Evolutionary conservation across 1,284 basidiomycete species (phyloP).

Genomic region (Dichomitus squalens): DNA sequence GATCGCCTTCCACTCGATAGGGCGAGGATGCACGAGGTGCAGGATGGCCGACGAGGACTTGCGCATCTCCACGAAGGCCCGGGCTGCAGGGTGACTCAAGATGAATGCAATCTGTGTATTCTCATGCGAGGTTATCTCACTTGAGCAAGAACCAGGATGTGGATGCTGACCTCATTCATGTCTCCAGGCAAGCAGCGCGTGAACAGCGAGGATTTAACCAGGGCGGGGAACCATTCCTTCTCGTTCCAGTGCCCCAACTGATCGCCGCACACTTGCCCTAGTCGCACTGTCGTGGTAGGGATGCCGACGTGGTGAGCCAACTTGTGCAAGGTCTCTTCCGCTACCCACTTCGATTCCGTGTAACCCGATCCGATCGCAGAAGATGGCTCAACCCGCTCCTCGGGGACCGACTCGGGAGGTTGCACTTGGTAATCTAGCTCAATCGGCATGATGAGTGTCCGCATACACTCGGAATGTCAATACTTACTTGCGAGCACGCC

Average conservation of each 20-base stretch:
- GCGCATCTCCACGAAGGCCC: conserved; percentile 25
- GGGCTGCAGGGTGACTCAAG: conserved; percentile 23
- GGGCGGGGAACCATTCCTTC: conserved; percentile 46
- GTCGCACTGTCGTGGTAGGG: conserved; percentile 35
- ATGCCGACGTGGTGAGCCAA: conserved; percentile 25
- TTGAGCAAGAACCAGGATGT: neutral
- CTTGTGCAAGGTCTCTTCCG: conserved; percentile 32
- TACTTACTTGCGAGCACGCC: conserved; percentile 28
- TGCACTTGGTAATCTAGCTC: neutral
- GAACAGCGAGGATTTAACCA: conserved; percentile 37
- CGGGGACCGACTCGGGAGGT: conserved; percentile 1
- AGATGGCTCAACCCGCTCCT: conserved; percentile 16
- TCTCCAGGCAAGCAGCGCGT: conserved; percentile 31
- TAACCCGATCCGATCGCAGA: conserved; percentile 39
- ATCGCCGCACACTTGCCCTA: conserved; percentile 46
- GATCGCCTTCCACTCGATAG: conserved; percentile 21
- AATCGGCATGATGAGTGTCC: neutral
- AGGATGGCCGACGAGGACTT: conserved; percentile 15
- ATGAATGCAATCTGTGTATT: conserved; percentile 25
- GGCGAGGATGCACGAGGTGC: conserved; percentile 31
- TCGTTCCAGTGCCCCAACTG: conserved; percentile 43
- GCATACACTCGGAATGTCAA: neutral
- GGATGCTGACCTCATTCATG: conserved; percentile 14
- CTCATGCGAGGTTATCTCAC: too few species aligned
- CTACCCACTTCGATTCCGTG: conserved; percentile 43